phyloP scores from a whole-genome alignment of 495 filamentous ascomycete species.

The Bacidia rubella region DNA sequence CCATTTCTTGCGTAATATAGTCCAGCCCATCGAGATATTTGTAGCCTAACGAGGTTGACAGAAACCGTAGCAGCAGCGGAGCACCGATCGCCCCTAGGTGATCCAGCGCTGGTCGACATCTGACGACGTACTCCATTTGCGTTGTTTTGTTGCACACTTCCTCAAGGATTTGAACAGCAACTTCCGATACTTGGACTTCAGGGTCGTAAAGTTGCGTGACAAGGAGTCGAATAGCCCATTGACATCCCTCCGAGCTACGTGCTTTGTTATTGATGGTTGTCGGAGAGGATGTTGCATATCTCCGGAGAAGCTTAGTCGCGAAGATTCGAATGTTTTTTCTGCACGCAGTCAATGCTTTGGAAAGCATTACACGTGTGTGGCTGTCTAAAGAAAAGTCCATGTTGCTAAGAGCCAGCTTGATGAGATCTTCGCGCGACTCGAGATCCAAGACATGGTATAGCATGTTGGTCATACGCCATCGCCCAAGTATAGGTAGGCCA shows the following conservation, averaged over 20 bases:
- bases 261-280: slow-evolving; percentile 23
- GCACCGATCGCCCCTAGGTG: slow-evolving; percentile 96
- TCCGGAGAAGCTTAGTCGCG: slow-evolving; percentile 68
- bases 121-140: slow-evolving; percentile 86
- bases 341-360: slow-evolving; percentile 81
- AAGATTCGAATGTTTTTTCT: slow-evolving; percentile 85
- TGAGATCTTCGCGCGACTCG: slow-evolving; percentile 75
- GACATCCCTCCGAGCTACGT: slow-evolving; percentile 38
- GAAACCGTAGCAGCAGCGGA: slow-evolving; percentile 78
- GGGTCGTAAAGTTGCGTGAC: slow-evolving; percentile 98
- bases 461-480: slow-evolving; percentile 98
- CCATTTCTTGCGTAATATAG: slow-evolving; percentile 98
- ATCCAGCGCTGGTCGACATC: slow-evolving; percentile 89
- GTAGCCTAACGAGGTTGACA: slow-evolving; percentile 91
- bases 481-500: slow-evolving; percentile 80
- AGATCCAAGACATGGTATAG: slow-evolving; percentile 96
- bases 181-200: slow-evolving; percentile 88
- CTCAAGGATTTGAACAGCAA: slow-evolving; percentile 90
- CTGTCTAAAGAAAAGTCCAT: slow-evolving; percentile 85
- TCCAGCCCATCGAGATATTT: slow-evolving; percentile 94
- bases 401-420: slow-evolving; percentile 70
- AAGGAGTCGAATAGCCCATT: slow-evolving; percentile 91
- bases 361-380: slow-evolving; percentile 81
- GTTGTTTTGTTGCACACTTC: slow-evolving; percentile 88
- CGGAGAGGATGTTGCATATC: slow-evolving; percentile 52